Conservation (phyloP, 768 basidiomycete genomes). For the Chlorophyllum brunneum region DNA sequence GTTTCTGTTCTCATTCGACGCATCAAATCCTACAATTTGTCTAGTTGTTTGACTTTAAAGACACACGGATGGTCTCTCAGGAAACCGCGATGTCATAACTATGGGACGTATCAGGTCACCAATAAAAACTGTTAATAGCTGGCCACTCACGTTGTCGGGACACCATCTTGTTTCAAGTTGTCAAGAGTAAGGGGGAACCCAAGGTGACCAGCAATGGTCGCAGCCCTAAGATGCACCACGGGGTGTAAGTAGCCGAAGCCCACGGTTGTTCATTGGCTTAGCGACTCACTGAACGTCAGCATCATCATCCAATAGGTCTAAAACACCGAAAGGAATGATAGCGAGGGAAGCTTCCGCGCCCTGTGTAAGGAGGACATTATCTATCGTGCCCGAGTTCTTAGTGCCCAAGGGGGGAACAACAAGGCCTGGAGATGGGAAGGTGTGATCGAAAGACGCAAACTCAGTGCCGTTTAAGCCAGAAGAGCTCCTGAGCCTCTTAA, state of each 20-base stretch:
- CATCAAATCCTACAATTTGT: too few species aligned
- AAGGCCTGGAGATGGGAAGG: constrained; percentile 48
- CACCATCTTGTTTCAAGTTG: constrained; percentile 30
- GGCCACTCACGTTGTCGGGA: constrained; percentile 31
- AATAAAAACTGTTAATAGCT: neutral
- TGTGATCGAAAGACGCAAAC: constrained; percentile 57
- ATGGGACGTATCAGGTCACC: neutral
- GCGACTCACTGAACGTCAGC: constrained; percentile 33
- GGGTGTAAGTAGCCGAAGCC: neutral
- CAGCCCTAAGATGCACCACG: constrained; percentile 20
- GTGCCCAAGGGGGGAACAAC: constrained; percentile 47
- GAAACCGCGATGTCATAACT: neutral
- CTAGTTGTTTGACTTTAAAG: too few species aligned
- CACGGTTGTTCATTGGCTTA: neutral
- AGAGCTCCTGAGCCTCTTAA: constrained; percentile 37
- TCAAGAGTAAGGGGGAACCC: constrained; percentile 32
- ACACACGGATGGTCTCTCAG: too few species aligned
- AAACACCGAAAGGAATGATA: constrained; percentile 50
- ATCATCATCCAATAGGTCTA: constrained; percentile 45
- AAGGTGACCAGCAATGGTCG: constrained; percentile 26
- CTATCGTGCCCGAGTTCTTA: constrained; percentile 55
- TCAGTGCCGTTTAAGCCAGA: constrained; percentile 49
- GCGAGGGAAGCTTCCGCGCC: constrained; percentile 45
- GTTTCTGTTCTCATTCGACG: too few species aligned
- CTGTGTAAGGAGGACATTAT: constrained; percentile 52